Percentiles rank a stretch among this genome's conserved stretches.
These are phyloP conservation scores for Phytopythium cucurbitacearum DNA, from an alignment of 352 stramenopile species.

Conservation along the genomic window DNA sequence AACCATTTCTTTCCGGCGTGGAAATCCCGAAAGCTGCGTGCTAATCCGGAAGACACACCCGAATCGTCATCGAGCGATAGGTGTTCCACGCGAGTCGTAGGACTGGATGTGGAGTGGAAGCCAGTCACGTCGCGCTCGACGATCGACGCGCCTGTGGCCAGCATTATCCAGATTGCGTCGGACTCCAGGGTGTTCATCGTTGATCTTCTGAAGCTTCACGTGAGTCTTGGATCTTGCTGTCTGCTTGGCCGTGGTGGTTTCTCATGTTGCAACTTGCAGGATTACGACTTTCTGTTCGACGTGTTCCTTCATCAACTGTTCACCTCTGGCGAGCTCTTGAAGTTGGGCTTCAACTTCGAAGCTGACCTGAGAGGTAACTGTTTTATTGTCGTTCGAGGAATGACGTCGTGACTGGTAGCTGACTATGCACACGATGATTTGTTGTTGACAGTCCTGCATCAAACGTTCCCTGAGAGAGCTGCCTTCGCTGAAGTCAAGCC, in stretches of 20 bases:
- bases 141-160: constrained; percentile 33
- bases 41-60: too few relatives aligned
- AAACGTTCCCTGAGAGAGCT: constrained; percentile 56
- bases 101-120: constrained; percentile 68
- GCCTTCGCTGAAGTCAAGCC: constrained; percentile 28
- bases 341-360: constrained; percentile 65
- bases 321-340: constrained; percentile 27
- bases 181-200: constrained; percentile 41
- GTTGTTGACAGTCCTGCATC: constrained; percentile 28
- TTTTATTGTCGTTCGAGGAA: background rate
- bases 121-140: constrained; percentile 24
- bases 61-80: too few relatives aligned
- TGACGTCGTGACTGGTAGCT: background rate
- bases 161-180: constrained; percentile 61
- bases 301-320: constrained; percentile 37
- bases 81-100: constrained; percentile 17
- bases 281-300: constrained; percentile 43
- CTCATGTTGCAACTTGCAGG: constrained; percentile 11
- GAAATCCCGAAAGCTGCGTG: background rate
- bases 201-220: constrained; percentile 53
- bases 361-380: constrained; percentile 58
- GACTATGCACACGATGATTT: background rate
- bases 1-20: constrained; percentile 19
- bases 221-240: constrained; percentile 17
- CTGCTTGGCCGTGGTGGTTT: background rate